Evolutionary conservation across 75 land plant species (phyloP).

Genomic region (Cunninghamia lanceolata): DNA sequence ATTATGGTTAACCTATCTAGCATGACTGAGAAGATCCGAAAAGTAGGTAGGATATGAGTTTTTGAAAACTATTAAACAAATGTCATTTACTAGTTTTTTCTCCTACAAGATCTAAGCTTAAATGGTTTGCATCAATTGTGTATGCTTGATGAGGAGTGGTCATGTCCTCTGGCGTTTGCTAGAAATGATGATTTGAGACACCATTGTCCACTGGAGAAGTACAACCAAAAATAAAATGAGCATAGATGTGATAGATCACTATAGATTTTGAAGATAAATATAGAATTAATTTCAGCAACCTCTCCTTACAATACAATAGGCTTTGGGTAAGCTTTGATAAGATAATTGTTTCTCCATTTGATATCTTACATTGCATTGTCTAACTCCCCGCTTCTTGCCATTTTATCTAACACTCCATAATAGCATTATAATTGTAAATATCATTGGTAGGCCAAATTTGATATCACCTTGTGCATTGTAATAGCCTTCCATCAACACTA

Average conservation of each 20-base stretch:
- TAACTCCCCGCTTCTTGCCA: constrained; percentile 34
- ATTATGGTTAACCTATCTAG: constrained; percentile 29
- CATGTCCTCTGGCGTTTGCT: constrained; percentile 74
- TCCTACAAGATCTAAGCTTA: constrained; percentile 68
- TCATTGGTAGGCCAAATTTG: constrained; percentile 57
- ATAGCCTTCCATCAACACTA: constrained; percentile 61
- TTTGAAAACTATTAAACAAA: constrained; percentile 58
- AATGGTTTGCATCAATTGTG: constrained; percentile 32
- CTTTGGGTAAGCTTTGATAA: constrained; percentile 50
- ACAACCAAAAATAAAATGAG: neutral
- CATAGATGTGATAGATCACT: neutral
- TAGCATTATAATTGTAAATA: too few relatives aligned
- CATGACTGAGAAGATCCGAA: constrained; percentile 32
- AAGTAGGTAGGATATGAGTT: constrained; percentile 35
- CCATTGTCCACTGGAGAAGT: constrained; percentile 56
- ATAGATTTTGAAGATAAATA: too few relatives aligned
- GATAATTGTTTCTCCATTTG: constrained; percentile 54
- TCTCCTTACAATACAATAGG: constrained; percentile 47
- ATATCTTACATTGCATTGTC: constrained; percentile 46
- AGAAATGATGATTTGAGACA: constrained; percentile 46
- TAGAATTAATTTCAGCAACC: constrained; percentile 13
- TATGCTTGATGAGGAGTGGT: constrained; percentile 52
- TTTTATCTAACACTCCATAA: constrained; percentile 49
- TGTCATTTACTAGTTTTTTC: constrained; percentile 70
- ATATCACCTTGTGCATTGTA: constrained; percentile 61